Evolutionary conservation across 2,329 filamentous ascomycete genomes (phyloP), one percentile per base, ranked within the genome.

Genomic region (Pseudomassariella vexata): DNA sequence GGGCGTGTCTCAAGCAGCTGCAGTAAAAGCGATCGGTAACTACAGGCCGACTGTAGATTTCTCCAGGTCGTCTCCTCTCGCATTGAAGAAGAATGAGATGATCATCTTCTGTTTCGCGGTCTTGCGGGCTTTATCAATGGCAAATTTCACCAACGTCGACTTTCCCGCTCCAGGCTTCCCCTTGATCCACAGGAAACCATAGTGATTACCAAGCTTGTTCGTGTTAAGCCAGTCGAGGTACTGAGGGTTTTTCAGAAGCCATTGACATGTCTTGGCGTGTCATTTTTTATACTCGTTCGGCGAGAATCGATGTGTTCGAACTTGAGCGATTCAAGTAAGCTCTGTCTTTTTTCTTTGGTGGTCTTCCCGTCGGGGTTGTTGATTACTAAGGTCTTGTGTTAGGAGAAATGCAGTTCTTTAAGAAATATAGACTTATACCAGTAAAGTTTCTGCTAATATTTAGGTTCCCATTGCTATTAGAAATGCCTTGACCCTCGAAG

Each of bases 51-150:
- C 16, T 0, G 54, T 56, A 0, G 63, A 57, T 38, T 57, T 68
- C 36, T 73, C 65, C 12, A 66, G 46, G 7, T 49, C 32, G 0
- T 48, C 44, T 1, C 66, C 66, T 27, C 64, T 48, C 0, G 65
- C 65, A 33, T 68, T 64, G 53, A 72, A 72, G 52, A 70, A 72
- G 44, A 69, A 72, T 0, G 48, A 51, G 5, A 53, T 37, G 5
- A 46, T 33, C 6, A 42, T 33, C 11, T 20, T 19, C 24, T 34
- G n/a, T n/a, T 28, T 28, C 21, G n/a, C n/a, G n/a, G n/a, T n/a
- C n/a, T n/a, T n/a, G n/a, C n/a, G n/a, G 35, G n/a, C 42, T 11
- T 24, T 14, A 12, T 12, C 26, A n/a, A 17, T 12, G 6, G 28
- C 32, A 19, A 35, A 38, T n/a, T 34, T 33, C 35, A 37, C 34